A percentile compares a stretch with the other conserved stretches of the same genome.
phyloP scores from a whole-genome alignment of 2,329 filamentous ascomycete species.

The Diaporthe vaccinii region DNA sequence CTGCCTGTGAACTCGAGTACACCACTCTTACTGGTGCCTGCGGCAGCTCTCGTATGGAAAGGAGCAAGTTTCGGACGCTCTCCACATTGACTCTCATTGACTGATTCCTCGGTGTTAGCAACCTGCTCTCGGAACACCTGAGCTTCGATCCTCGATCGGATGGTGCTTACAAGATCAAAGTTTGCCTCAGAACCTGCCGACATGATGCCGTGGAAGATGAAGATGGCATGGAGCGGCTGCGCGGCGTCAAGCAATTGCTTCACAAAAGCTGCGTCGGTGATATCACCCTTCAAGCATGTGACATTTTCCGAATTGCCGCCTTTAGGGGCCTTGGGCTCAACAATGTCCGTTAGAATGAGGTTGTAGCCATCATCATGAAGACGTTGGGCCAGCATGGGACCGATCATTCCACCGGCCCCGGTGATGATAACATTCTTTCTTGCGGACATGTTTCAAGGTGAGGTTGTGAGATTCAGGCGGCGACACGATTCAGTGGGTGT shows the following conservation, averaged over 20 bases:
- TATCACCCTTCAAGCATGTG: constrained; percentile 63
- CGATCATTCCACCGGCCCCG: constrained; percentile 52
- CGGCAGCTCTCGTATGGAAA: constrained; percentile 60
- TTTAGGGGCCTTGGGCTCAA: constrained; percentile 63
- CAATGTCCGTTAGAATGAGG: constrained; percentile 66
- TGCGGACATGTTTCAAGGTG: constrained; percentile 7
- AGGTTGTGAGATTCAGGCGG: not conserved
- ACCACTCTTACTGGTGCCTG: constrained; percentile 68
- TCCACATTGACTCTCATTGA: constrained; percentile 73
- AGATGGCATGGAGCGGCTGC: constrained; percentile 65
- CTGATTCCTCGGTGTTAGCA: not conserved
- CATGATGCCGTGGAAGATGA: constrained; percentile 78
- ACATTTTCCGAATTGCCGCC: constrained; percentile 64
- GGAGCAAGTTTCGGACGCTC: constrained; percentile 66
- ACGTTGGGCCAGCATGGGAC: constrained; percentile 54
- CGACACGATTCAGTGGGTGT: not conserved
- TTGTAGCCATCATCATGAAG: constrained; percentile 57
- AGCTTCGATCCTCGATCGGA: not conserved
- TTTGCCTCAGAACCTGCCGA: constrained; percentile 73
- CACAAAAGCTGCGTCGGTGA: constrained; percentile 53
- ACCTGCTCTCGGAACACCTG: not conserved
- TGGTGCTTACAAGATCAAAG: constrained; percentile 60
- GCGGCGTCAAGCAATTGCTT: constrained; percentile 58
- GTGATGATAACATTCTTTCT: constrained; percentile 51
- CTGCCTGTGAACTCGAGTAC: constrained; percentile 73